Conservation (phyloP, 805 yeast species). For the Lipomyces mesembrius region DNA sequence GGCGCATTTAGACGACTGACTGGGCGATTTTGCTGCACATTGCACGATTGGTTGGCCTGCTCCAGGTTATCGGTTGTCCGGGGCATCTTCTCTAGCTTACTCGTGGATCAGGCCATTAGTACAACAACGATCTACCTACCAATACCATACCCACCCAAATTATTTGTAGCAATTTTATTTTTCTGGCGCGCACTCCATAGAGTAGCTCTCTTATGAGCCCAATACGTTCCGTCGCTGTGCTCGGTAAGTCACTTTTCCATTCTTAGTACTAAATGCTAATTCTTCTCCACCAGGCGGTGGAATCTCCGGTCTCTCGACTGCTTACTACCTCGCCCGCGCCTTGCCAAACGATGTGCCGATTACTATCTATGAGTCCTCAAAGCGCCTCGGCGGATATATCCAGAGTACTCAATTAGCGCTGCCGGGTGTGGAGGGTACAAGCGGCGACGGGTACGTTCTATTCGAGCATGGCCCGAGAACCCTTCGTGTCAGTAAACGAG, state of each 20-base stretch:
- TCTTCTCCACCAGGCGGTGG: slow-evolving; percentile 66
- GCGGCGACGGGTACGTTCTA: slow-evolving; percentile 40
- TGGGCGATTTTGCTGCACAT: too few species aligned
- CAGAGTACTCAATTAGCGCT: slow-evolving; percentile 44
- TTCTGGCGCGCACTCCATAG: background rate
- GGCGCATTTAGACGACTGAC: too few species aligned
- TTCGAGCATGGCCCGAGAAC: slow-evolving; percentile 94
- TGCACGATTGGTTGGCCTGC: too few species aligned
- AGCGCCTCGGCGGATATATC: slow-evolving; percentile 81
- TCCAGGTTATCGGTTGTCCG: too few species aligned
- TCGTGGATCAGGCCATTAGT: background rate
- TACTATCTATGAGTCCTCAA: slow-evolving; percentile 61
- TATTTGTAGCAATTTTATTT: background rate
- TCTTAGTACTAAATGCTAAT: background rate
- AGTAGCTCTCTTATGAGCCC: slow-evolving; percentile 12
- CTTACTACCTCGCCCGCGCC: slow-evolving; percentile 56
- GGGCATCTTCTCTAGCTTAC: too few species aligned
- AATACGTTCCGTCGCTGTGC: slow-evolving; percentile 16
- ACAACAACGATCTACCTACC: background rate
- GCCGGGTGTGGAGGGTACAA: slow-evolving; percentile 3
- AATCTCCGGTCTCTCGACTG: slow-evolving; percentile 77
- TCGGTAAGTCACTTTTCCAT: slow-evolving; percentile 6
- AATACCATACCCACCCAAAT: background rate
- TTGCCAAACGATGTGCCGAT: slow-evolving; percentile 45
- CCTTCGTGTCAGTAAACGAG: slow-evolving; percentile 59